Base-by-base conservation (phyloP, 768 basidiomycete species). In the Macrocybe gigantea region DNA sequence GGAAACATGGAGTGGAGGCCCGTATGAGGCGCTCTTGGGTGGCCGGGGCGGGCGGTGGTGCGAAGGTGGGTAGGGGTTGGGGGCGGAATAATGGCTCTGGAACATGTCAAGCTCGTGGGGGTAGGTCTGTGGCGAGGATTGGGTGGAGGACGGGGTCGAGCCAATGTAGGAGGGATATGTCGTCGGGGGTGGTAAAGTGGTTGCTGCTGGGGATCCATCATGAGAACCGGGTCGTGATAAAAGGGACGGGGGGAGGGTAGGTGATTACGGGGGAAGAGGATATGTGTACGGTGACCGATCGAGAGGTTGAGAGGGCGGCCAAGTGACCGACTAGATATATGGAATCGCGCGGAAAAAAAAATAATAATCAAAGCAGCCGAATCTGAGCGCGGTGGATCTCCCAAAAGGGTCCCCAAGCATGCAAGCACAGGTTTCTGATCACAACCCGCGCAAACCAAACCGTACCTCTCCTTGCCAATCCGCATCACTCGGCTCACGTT, bases 131-230 rank as follows among this genome's bases (percentile, higher is more conserved):
- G 57, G 56, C 5, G 59, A 58, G 5, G 56, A 58, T 30, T 58
- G 56, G 2, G 66, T 65, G 1, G 69, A 71, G 14, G 67, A 65
- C 3, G 64, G 66, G 45, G 62, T 64, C 6, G 66, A 65, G 46
- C 53, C 53, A 48, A 61, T 52, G 40, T 63, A 68, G 50, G 54
- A 53, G 29, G 54, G 46, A 44, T 57, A 67, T 38, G 60, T 53
- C 47, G 56, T 50, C 38, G 56, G 46, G 56, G 56, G 45, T 53
- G 52, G 15, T 53, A 50, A 42, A 55, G 33, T 42, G 44, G 52
- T 7, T 48, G 48, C n/a, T 51, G 48, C 36, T 47, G 52, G 38
- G 50, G 39, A 47, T 59, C 58, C 58, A 59, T 59, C 14, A 33
- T 15, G 10, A 44, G 32, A 31, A 34, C 35, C 42, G 22, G 22